Conservation (phyloP, 176 grass and related monocot genomes). For the Zea mays region Zm-B73-REFERENCE-NAM-5.0 NC_050105.1:146760501-146761000, state of each 20-base stretch:
- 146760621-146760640: constrained; percentile 20
- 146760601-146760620: neutral
- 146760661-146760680: neutral
- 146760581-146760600: neutral
- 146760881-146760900: constrained; percentile 33
- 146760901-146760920: constrained; percentile 75
- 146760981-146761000: constrained; percentile 50
- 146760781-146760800: neutral
- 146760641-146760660: constrained; percentile 12
- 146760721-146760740: neutral
- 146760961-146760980: constrained; percentile 97
- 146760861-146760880: constrained; percentile 1
- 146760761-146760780: neutral
- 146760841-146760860: constrained; percentile 6
- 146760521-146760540: neutral
- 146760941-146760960: constrained; percentile 84
- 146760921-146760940: constrained; percentile 86
- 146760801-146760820: neutral
- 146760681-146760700: neutral
- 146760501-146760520: constrained; percentile 1
- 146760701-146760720: neutral
- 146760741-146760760: neutral
- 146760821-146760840: constrained; percentile 23
- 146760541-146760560: constrained; percentile 1
- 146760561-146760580: neutral